These are phyloP conservation scores for Trichoderma afroharzianum DNA, from an alignment of 2,329 filamentous ascomycete species.

Conservation along the genomic window DNA sequence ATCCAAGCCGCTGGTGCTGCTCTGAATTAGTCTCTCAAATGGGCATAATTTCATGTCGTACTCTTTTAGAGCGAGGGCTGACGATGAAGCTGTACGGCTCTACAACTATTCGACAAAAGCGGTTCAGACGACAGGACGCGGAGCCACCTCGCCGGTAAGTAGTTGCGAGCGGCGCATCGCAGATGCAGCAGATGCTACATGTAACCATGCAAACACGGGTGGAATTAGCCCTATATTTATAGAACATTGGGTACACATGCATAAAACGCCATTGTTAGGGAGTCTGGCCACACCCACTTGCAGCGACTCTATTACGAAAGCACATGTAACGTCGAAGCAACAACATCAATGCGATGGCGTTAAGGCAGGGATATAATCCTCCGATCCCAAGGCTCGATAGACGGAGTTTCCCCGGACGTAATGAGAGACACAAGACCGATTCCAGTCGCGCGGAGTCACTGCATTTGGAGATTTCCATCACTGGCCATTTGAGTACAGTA, in stretches of 20 bases:
- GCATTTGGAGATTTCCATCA: neutral
- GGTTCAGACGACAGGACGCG: neutral
- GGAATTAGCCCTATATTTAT: neutral
- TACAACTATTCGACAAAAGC: neutral
- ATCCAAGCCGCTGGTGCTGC: neutral
- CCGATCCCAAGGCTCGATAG: neutral
- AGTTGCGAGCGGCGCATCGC: neutral
- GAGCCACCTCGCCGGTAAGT: neutral
- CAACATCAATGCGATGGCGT: neutral
- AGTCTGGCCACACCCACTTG: neutral
- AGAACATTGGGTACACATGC: neutral
- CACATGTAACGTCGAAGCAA: neutral
- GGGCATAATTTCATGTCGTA: neutral
- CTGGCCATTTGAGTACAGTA: neutral
- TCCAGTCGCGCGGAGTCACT: neutral
- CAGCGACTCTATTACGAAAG: neutral
- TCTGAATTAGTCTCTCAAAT: no score
- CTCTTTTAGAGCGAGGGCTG: neutral
- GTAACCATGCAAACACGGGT: neutral
- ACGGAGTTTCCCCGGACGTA: neutral
- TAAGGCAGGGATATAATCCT: neutral
- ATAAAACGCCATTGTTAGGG: neutral
- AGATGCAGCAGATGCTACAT: neutral
- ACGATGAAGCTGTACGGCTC: neutral
- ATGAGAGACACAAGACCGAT: neutral